Evolutionary conservation across 306 rosid species (phyloP).

Genomic region (Vigna trinervia): DNA sequence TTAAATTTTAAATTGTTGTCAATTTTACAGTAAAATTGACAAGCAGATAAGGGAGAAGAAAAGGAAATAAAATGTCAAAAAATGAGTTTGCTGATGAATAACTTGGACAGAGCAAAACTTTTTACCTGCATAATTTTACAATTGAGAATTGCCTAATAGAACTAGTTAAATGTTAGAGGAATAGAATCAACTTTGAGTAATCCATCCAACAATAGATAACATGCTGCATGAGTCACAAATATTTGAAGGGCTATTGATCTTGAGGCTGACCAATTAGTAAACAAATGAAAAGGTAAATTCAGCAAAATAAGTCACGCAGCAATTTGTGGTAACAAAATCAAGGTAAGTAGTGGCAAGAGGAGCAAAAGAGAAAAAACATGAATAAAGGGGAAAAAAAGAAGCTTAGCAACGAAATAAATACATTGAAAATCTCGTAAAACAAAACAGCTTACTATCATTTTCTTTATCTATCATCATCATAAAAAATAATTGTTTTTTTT

Average conservation of each 20-base stretch:
- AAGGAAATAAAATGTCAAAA: not conserved
- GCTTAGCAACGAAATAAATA: not conserved
- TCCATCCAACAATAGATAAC: not conserved
- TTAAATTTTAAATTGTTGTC: too few species aligned
- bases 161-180: too few species aligned
- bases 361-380: not conserved
- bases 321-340: not conserved
- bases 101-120: not conserved
- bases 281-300: not conserved
- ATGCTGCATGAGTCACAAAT: not conserved
- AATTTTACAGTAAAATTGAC: not conserved
- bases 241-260: not conserved
- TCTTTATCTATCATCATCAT: constrained; percentile 9
- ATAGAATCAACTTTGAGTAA: not conserved
- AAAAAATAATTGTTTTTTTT: not conserved
- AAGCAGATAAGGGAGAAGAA: not conserved
- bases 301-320: constrained; percentile 2
- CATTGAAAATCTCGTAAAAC: constrained; percentile 18
- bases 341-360: constrained; percentile 6
- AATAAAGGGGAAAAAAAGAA: not conserved
- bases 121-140: not conserved
- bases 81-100: not conserved
- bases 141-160: too few species aligned
- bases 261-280: not conserved
- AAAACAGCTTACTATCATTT: not conserved